Evolutionary conservation across 2,329 filamentous ascomycete species (phyloP), one percentile per base, ranked within the genome.

Genomic region (Arachnomyces sp.): DNA sequence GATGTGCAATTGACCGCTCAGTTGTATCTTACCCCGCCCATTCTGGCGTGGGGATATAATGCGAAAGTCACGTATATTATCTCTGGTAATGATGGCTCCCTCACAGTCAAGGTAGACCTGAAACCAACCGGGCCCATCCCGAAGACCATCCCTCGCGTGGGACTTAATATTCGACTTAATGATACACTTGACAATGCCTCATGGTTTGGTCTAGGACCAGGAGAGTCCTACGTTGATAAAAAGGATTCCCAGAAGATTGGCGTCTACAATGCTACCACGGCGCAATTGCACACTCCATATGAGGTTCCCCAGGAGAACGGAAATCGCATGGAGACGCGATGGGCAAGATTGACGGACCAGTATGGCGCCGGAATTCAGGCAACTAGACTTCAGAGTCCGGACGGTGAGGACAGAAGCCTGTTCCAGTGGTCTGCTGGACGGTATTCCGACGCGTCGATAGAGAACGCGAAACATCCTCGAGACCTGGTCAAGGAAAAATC

Each of bases 201-300:
- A 3, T 57, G 54, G 54, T 48, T 56, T n/a, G 54, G 54, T 6
- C 31, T 49, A 2, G 54, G 54, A 1, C 53, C 52, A 2, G 54
- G 51, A 4, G 54, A 57, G 31, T 46, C 54, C 4, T 57, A 56
- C 6, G 34, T 45, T 0, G 54, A 57, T 37, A 57, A 57, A 36
- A 50, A 49, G 37, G 16, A 36, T 3, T 42, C 53, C 1, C 49
- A 52, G 28, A 51, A 46, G 7, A 13, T 54, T 3, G 51, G 52
- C 2, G 25, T 50, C 5, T 54, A 49, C 28, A 42, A 35, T 1
- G 41, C 46, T 2, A 49, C 43, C 2, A 38, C 38, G 2, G 45
- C 37, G 1, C 34, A 47, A 8, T 43, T 56, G 8, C 50, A 55
- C 7, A 55, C 52, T 0, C 41, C 47, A 1, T 57, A 57, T n/a